Conservation (phyloP, 2,329 filamentous ascomycete species). For the Colletotrichum eleusines region DNA sequence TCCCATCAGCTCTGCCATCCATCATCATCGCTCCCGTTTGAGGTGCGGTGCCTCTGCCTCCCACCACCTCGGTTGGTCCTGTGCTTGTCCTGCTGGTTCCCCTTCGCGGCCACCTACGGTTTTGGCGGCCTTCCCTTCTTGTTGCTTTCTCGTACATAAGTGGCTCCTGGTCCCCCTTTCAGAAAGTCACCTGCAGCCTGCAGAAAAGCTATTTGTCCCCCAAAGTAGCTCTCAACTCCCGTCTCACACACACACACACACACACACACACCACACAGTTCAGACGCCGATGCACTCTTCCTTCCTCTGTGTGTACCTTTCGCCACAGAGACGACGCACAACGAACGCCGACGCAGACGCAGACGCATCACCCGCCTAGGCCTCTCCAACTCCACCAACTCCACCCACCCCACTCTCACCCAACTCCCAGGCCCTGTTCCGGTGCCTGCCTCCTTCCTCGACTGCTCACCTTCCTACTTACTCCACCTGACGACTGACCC, state of each 20-base stretch:
- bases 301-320: conserved; percentile 11
- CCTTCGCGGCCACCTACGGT: conserved; percentile 28
- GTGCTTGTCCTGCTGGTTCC: conserved; percentile 8
- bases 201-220: conserved; percentile 30
- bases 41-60: conserved; percentile 12
- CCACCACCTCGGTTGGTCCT: conserved; percentile 1
- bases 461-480: conserved; percentile 35
- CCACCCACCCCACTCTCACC: conserved; percentile 19
- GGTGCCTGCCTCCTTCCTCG: conserved; percentile 37
- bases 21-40: conserved; percentile 12
- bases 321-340: conserved; percentile 20
- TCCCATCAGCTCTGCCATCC: conserved; percentile 8
- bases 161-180: conserved; percentile 27
- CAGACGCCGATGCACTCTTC: conserved; percentile 18
- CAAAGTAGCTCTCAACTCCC: conserved; percentile 20
- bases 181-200: conserved; percentile 35
- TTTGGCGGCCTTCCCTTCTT: conserved; percentile 23
- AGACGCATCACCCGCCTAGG: conserved; percentile 39
- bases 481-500: conserved; percentile 38
- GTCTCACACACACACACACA: too few species aligned
- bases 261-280: too few species aligned
- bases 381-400: conserved; percentile 35
- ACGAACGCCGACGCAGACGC: conserved; percentile 16
- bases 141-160: conserved; percentile 35
- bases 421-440: conserved; percentile 17